Evolutionary conservation across 2,329 filamentous ascomycete species (phyloP).

Genomic region (Pseudopyricularia cyperi): DNA sequence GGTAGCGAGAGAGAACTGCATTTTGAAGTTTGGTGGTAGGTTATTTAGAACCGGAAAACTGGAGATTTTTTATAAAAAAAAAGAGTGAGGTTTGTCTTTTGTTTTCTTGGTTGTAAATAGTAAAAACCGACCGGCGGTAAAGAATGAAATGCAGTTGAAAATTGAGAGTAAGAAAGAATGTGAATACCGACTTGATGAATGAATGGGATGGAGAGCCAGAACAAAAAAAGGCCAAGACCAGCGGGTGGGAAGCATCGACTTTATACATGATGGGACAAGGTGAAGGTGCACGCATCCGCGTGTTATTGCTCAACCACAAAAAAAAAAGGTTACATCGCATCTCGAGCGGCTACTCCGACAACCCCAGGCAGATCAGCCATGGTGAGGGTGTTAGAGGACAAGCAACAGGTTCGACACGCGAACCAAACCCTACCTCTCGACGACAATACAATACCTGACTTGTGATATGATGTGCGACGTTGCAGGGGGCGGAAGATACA

Average conservation of each 20-base stretch:
- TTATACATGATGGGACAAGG: not conserved
- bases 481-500: not conserved
- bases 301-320: too few species aligned
- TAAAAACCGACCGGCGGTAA: constrained; percentile 2
- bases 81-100: too few species aligned
- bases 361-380: too few species aligned
- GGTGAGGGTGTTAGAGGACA: not conserved
- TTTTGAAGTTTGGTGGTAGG: not conserved
- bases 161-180: not conserved
- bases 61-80: not conserved
- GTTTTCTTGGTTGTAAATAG: not conserved
- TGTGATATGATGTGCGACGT: not conserved
- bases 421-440: too few species aligned
- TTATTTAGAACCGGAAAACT: not conserved
- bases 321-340: too few species aligned
- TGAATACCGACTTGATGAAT: not conserved
- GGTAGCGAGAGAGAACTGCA: constrained; percentile 1
- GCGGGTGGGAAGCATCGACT: not conserved
- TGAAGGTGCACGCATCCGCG: too few species aligned
- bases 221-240: not conserved
- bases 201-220: not conserved
- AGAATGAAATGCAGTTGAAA: not conserved
- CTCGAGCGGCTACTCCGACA: too few species aligned
- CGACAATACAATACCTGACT: not conserved
- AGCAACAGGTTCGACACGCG: not conserved